These are phyloP conservation scores for Chlamydomonas sphaeroides DNA, from an alignment of 139 green algal genomes.

Conservation along the genomic window DNA sequence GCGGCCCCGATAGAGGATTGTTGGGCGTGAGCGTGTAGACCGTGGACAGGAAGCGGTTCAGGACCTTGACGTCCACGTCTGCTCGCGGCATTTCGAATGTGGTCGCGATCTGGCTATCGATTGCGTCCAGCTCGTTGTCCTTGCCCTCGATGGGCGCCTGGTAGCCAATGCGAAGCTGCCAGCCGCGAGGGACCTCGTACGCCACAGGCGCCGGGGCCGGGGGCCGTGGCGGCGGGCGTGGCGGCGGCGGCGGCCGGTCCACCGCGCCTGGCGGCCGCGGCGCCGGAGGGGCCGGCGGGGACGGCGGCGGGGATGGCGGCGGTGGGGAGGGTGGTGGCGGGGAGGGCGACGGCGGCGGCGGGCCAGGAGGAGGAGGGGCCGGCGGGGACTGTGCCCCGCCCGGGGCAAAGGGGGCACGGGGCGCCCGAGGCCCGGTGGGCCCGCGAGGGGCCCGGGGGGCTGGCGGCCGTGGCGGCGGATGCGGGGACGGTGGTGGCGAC, in stretches of 20 bases:
- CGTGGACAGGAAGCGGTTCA: background rate
- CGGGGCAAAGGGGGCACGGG: background rate
- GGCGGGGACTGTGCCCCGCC: no score
- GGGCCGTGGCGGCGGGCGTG: background rate
- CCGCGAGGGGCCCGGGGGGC: no score
- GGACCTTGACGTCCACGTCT: background rate
- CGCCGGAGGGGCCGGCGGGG: background rate
- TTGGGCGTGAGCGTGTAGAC: conserved; percentile 23
- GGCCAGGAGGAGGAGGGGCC: background rate
- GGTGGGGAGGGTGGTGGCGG: background rate
- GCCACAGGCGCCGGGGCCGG: background rate
- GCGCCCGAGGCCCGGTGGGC: background rate
- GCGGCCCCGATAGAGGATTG: background rate
- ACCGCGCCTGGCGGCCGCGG: background rate
- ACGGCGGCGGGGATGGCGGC: background rate
- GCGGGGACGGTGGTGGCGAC: background rate
- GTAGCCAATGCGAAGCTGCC: background rate
- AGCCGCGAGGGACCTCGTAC: background rate
- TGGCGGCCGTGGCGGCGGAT: background rate
- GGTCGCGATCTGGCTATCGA: background rate
- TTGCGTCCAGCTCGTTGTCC: background rate
- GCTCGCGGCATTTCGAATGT: background rate
- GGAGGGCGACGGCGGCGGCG: background rate
- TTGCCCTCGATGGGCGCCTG: background rate
- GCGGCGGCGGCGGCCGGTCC: background rate